Percentiles rank a stretch among this genome's conserved stretches.
phyloP scores from a whole-genome alignment of 75 land plant genomes.

The Azolla pinnata region DNA sequence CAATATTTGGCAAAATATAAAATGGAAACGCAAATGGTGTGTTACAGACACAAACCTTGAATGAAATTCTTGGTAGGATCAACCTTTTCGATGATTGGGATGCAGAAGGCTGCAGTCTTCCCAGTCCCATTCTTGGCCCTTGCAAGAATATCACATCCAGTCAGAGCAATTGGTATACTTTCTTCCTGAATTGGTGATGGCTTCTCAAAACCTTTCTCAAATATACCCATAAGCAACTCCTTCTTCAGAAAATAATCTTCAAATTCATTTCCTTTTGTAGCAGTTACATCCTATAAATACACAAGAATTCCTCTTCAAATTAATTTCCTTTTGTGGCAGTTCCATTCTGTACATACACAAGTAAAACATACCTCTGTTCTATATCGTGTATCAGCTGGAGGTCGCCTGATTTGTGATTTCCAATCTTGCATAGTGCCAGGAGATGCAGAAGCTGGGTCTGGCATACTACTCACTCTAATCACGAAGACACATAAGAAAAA shows the following conservation, averaged over 20 bases:
- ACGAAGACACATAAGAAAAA: no score
- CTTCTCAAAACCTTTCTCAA: constrained; percentile 37
- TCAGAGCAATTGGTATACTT: constrained; percentile 35
- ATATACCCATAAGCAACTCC: constrained; percentile 35
- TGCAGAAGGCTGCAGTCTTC: constrained; percentile 42
- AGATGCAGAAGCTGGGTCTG: no score
- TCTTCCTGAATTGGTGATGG: constrained; percentile 41
- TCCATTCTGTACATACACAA: neutral
- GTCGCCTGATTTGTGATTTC: constrained; percentile 26
- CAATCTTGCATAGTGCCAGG: constrained; percentile 20
- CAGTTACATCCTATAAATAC: constrained; percentile 28
- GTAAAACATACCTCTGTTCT: constrained; percentile 28
- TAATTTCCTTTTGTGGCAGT: neutral
- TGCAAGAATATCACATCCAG: constrained; percentile 33
- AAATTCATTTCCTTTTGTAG: constrained; percentile 35
- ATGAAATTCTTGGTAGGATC: constrained; percentile 28
- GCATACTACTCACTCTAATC: no score
- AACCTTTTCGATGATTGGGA: constrained; percentile 38
- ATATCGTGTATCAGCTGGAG: constrained; percentile 25
- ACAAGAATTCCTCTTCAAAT: neutral
- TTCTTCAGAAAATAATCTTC: constrained; percentile 34
- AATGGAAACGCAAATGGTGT: no score
- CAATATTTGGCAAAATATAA: neutral
- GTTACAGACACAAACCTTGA: constrained; percentile 24
- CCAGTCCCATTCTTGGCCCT: constrained; percentile 43